Percentiles rank a stretch among this genome's conserved stretches.
Evolutionary conservation across 305 asterid genomes (phyloP).

Genomic region (Plantago coronopus): DNA sequence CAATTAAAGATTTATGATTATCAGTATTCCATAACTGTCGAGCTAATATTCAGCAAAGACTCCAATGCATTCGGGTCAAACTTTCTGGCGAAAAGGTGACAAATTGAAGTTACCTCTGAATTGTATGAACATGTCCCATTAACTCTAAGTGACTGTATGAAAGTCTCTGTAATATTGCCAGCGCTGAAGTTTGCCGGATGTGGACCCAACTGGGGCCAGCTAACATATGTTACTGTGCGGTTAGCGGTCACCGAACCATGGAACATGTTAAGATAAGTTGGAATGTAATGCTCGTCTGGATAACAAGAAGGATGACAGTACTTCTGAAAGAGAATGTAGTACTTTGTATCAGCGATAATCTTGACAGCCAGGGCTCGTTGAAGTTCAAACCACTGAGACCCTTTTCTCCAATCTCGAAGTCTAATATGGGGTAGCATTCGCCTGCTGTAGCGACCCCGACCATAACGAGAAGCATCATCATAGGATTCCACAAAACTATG

Average conservation of each 20-base stretch:
- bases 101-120: slow-evolving; percentile 34
- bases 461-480: slow-evolving; percentile 87
- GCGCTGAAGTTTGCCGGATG: slow-evolving; percentile 74
- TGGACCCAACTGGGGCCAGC: slow-evolving; percentile 74
- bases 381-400: slow-evolving; percentile 96
- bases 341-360: slow-evolving; percentile 66
- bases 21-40: slow-evolving; percentile 68
- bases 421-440: slow-evolving; percentile 63
- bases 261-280: slow-evolving; percentile 65
- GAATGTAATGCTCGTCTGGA: slow-evolving; percentile 94
- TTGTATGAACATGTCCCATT: slow-evolving; percentile 72
- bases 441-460: slow-evolving; percentile 92
- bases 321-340: slow-evolving; percentile 59
- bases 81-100: slow-evolving; percentile 90
- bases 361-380: slow-evolving; percentile 64
- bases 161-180: slow-evolving; percentile 48
- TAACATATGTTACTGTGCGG: slow-evolving; percentile 78
- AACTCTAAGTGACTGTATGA: slow-evolving; percentile 54
- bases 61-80: slow-evolving; percentile 66
- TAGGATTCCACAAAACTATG: slow-evolving; percentile 77
- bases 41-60: slow-evolving; percentile 56
- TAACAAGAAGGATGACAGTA: slow-evolving; percentile 86
- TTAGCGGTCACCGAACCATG: slow-evolving; percentile 59
- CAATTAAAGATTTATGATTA: not conserved
- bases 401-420: slow-evolving; percentile 87